Base-by-base conservation (phyloP, 2,329 filamentous ascomycete species). In the Ceratocystis colombiana region DNA sequence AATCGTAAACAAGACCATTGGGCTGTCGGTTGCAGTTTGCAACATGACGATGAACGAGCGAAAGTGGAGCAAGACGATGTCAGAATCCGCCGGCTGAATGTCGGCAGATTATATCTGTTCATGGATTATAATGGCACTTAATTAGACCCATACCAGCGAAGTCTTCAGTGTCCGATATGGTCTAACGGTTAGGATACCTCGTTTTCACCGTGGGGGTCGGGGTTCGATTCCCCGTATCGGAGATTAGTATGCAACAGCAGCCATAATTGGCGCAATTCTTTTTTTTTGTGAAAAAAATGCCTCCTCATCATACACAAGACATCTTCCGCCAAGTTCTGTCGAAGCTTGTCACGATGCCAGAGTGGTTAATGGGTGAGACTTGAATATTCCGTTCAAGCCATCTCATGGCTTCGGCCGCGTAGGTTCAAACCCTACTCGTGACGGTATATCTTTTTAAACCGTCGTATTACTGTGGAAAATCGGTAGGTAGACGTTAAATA, bases 291-390 rank as follows among this genome's bases (percentile, higher is more conserved):
- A 6, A 30, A 5, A 0, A 1, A 30, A 30, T 30, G 28, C 5
- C 28, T 30, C 5, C 28, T 30, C 28, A 30, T 30, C 28, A 30
- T 30, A 5, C 5, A 1, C 5, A 1, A 30, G 5, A 5, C 28
- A 30, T 2, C 2, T 22, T 22, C 22, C 22, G 2, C 22, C 22
- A 2, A 0, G 2, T 22, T 22, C 0, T 22, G 7, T 33, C 30
- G 6, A 33, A 33, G 30, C 30, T 33, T 33, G 66, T 67, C 66
- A 67, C 66, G 66, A 67, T 67, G 66, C 66, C 66, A 67, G 66
- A 67, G 66, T 67, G 66, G 66, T 67, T 67, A 67, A 67, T 67
- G 66, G 66, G 66, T 67, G 66, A 67, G 66, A 67, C 66, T 67
- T 67, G 66, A 67, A 67, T 67, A 62, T 5, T 62, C 62, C 66